phyloP scores from a whole-genome alignment of 2,329 filamentous ascomycete species.

The Emergomyces orientalis region DNA sequence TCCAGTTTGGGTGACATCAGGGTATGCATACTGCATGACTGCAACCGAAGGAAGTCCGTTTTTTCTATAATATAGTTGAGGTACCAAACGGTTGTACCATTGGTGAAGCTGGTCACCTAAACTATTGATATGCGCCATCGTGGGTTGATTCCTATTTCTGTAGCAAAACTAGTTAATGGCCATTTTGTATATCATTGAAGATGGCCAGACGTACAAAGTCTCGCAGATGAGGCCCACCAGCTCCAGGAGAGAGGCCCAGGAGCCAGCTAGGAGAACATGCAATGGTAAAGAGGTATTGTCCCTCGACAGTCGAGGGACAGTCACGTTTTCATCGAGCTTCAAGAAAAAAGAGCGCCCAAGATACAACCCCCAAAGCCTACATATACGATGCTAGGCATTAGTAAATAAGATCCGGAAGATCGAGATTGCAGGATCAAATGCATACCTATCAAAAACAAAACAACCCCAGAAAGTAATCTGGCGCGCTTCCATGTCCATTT shows the following conservation, averaged over 20 bases:
- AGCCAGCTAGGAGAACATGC: slow-evolving; percentile 12
- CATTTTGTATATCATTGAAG: neutral
- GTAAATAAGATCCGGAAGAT: neutral
- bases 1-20: neutral
- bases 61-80: slow-evolving; percentile 7
- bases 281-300: neutral
- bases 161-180: neutral
- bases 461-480: slow-evolving; percentile 16
- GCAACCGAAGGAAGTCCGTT: slow-evolving; percentile 7
- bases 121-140: slow-evolving; percentile 8
- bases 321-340: slow-evolving; percentile 11
- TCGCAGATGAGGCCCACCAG: slow-evolving; percentile 15
- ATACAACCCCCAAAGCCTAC: slow-evolving; percentile 15
- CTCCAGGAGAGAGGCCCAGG: slow-evolving; percentile 13
- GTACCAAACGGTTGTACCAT: slow-evolving; percentile 13
- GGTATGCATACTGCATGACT: slow-evolving; percentile 10
- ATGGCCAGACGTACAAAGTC: slow-evolving; percentile 6
- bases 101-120: slow-evolving; percentile 11
- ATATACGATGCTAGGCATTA: neutral
- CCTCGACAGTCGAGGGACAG: slow-evolving; percentile 2
- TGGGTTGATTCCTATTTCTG: slow-evolving; percentile 9
- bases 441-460: slow-evolving; percentile 14
- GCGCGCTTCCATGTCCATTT: slow-evolving; percentile 13
- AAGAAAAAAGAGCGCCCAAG: slow-evolving; percentile 15
- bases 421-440: neutral